Conservation (phyloP, 2,329 filamentous ascomycete genomes). For the Keithomyces neogunnii region DNA sequence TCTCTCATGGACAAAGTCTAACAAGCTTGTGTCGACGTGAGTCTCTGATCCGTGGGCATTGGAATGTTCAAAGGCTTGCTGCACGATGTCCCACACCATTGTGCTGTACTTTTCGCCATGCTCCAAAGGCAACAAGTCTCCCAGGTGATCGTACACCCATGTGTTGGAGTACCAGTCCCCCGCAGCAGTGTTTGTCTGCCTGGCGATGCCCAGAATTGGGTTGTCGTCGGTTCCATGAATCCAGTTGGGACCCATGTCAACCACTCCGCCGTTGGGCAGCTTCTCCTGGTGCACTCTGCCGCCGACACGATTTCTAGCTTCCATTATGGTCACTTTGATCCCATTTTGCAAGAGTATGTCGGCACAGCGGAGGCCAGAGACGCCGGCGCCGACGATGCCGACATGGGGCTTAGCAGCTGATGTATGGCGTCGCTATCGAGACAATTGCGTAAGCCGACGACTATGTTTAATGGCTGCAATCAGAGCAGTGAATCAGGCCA, state of each 20-base stretch:
- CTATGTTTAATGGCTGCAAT: not conserved
- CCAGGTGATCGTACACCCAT: conserved; percentile 48
- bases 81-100: conserved; percentile 60
- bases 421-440: conserved; percentile 12
- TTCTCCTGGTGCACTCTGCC: conserved; percentile 50
- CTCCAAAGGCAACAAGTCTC: conserved; percentile 36
- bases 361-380: conserved; percentile 63
- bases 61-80: conserved; percentile 58
- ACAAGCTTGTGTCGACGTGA: conserved; percentile 36
- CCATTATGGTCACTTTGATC: conserved; percentile 59
- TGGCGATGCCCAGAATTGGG: conserved; percentile 59
- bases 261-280: conserved; percentile 37
- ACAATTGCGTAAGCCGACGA: not conserved
- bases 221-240: conserved; percentile 68
- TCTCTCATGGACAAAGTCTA: conserved; percentile 43
- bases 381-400: conserved; percentile 61
- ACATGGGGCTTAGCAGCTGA: conserved; percentile 39
- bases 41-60: conserved; percentile 46
- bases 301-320: conserved; percentile 58
- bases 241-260: conserved; percentile 69
- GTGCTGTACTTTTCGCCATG: conserved; percentile 40
- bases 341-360: conserved; percentile 57
- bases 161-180: conserved; percentile 43
- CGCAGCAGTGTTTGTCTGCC: conserved; percentile 45
- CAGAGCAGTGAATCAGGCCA: not conserved